A percentile compares a stretch with the other conserved stretches of the same genome.
Evolutionary conservation across 805 yeast genomes (phyloP).

Genomic region (Lachancea cidri): DNA sequence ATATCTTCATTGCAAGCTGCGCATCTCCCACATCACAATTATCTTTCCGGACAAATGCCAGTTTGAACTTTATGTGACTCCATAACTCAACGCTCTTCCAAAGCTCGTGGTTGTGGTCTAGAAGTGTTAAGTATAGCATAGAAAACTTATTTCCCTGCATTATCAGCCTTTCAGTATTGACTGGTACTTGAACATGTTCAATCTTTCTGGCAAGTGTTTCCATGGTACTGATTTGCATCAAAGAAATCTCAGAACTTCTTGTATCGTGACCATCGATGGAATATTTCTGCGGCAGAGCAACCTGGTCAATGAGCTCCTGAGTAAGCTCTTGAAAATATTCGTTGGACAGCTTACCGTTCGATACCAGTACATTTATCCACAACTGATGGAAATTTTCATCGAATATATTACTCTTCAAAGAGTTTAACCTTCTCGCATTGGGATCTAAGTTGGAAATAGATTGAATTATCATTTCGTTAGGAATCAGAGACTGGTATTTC

Average conservation of each 20-base stretch:
- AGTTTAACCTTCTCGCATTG: slow-evolving; percentile 14
- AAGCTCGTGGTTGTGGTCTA: not conserved
- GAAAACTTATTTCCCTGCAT: not conserved
- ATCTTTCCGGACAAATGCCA: not conserved
- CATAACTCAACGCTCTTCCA: not conserved
- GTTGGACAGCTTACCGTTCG: not conserved
- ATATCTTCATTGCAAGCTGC: not conserved
- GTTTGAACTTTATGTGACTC: not conserved
- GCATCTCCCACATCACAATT: not conserved
- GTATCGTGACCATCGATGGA: not conserved
- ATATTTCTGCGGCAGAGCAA: not conserved
- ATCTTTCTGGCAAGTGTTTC: not conserved
- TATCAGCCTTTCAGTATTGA: not conserved
- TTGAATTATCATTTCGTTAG: slow-evolving; percentile 12
- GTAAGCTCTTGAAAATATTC: not conserved
- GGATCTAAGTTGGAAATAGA: slow-evolving; percentile 13
- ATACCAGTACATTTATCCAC: slow-evolving; percentile 11
- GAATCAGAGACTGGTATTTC: slow-evolving; percentile 15
- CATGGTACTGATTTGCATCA: not conserved
- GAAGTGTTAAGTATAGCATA: not conserved
- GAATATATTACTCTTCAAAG: slow-evolving; percentile 13
- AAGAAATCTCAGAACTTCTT: not conserved
- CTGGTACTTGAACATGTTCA: not conserved
- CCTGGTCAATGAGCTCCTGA: not conserved
- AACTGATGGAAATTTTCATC: slow-evolving; percentile 11